These are phyloP conservation scores for Hyphodiscus hymeniophilus DNA, from an alignment of 495 filamentous ascomycete species.

Conservation along the genomic window DNA sequence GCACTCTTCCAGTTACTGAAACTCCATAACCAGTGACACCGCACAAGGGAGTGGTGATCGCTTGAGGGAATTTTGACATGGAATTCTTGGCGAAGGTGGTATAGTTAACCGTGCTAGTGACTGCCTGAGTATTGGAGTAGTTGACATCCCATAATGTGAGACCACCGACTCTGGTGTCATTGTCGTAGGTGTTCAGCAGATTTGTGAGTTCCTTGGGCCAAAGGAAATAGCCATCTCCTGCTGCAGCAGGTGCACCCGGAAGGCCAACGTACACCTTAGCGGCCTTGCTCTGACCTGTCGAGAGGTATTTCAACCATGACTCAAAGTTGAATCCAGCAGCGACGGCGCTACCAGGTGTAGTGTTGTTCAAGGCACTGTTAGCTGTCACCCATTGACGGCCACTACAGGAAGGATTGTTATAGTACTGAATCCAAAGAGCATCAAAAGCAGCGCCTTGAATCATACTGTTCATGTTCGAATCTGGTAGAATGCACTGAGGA, in stretches of 20 bases:
- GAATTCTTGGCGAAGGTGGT: too few species aligned
- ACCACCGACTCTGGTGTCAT: too few species aligned
- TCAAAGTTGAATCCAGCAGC: slow-evolving; percentile 24
- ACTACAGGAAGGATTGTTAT: slow-evolving; percentile 39
- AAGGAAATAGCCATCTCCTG: slow-evolving; percentile 30
- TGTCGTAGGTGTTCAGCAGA: too few species aligned
- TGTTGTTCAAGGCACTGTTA: too few species aligned
- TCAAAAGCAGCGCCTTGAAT: slow-evolving; percentile 48
- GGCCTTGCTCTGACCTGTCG: slow-evolving; percentile 24
- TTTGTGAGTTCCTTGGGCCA: slow-evolving; percentile 39
- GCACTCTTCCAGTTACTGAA: too few species aligned
- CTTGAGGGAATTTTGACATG: too few species aligned
- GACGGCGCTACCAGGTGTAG: too few species aligned
- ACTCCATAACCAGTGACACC: too few species aligned
- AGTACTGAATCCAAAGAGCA: slow-evolving; percentile 60
- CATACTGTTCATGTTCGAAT: slow-evolving; percentile 42
- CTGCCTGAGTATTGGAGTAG: too few species aligned
- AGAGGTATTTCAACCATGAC: slow-evolving; percentile 28
- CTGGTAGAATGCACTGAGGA: slow-evolving; percentile 48
- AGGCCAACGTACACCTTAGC: slow-evolving; percentile 37
- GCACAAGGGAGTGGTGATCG: too few species aligned
- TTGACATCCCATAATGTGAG: too few species aligned
- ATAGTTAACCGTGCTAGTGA: too few species aligned
- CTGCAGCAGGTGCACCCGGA: slow-evolving; percentile 11
- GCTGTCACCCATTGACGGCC: slow-evolving; percentile 36